Evolutionary conservation across 108 stramenopile genomes (phyloP).

Genomic region (Parietichytrium sp.): DNA sequence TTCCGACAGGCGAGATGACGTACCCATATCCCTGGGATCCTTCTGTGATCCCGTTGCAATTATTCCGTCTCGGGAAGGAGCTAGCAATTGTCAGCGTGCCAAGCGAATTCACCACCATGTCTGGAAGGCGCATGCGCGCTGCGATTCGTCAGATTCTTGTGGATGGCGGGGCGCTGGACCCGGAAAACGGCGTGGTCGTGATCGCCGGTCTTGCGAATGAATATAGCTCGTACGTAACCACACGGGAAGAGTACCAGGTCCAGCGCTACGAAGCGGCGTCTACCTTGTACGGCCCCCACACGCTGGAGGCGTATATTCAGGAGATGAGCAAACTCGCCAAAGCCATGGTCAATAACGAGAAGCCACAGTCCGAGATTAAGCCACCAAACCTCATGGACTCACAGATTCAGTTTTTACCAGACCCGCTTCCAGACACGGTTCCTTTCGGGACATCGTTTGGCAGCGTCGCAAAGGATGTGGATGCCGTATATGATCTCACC

Average conservation of each 20-base stretch:
- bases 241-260: slow-evolving; percentile 64
- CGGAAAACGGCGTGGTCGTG: slow-evolving; percentile 47
- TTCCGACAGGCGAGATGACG: slow-evolving; percentile 59
- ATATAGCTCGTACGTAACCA: slow-evolving; percentile 66
- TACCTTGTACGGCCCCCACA: slow-evolving; percentile 66
- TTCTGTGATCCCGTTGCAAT: slow-evolving; percentile 54
- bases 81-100: slow-evolving; percentile 64
- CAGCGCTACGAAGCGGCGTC: slow-evolving; percentile 70
- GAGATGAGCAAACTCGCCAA: slow-evolving; percentile 54
- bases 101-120: slow-evolving; percentile 68
- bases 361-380: slow-evolving; percentile 28
- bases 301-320: slow-evolving; percentile 59
- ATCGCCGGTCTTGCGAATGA: slow-evolving; percentile 64
- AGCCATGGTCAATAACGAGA: slow-evolving; percentile 45
- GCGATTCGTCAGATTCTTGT: slow-evolving; percentile 41
- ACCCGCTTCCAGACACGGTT: slow-evolving; percentile 53
- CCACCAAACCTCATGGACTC: slow-evolving; percentile 52
- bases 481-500: slow-evolving; percentile 44
- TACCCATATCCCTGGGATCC: slow-evolving; percentile 67
- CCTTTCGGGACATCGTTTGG: slow-evolving; percentile 51
- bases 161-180: slow-evolving; percentile 45
- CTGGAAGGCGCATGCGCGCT: slow-evolving; percentile 59
- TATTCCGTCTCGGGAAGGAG: slow-evolving; percentile 50
- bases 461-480: slow-evolving; percentile 39
- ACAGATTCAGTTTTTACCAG: slow-evolving; percentile 52